phyloP scores from a whole-genome alignment of 768 basidiomycete genomes.

The Lactarius psammicola region DNA sequence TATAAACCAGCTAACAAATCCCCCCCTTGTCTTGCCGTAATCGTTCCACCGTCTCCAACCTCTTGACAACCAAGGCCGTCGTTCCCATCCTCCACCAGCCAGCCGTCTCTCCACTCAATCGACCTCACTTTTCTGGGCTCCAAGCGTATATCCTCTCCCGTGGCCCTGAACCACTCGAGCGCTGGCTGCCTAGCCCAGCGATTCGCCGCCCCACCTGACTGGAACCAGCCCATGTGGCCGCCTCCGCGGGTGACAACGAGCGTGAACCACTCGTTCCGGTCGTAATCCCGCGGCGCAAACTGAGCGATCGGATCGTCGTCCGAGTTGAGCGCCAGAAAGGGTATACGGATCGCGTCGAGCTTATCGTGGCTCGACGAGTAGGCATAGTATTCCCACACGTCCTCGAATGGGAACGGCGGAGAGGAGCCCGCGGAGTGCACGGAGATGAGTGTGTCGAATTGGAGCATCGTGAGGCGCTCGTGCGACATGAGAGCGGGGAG shows the following conservation, averaged over 20 bases:
- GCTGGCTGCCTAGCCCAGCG: slow-evolving; percentile 74
- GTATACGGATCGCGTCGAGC: slow-evolving; percentile 60
- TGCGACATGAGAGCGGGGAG: slow-evolving; percentile 44
- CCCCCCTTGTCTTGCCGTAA: slow-evolving; percentile 3
- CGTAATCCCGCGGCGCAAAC: slow-evolving; percentile 56
- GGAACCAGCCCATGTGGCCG: slow-evolving; percentile 89
- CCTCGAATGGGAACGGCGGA: slow-evolving; percentile 48
- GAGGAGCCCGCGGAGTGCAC: slow-evolving; percentile 62
- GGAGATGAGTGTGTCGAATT: slow-evolving; percentile 64
- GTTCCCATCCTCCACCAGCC: slow-evolving; percentile 49
- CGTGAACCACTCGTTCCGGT: slow-evolving; percentile 51
- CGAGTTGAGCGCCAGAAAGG: slow-evolving; percentile 76
- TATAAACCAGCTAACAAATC: slow-evolving; percentile 17
- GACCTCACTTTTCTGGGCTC: slow-evolving; percentile 36
- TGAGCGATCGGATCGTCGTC: slow-evolving; percentile 81
- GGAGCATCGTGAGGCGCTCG: slow-evolving; percentile 51
- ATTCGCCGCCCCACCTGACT: slow-evolving; percentile 38
- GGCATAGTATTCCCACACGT: slow-evolving; percentile 49
- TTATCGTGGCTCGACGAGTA: slow-evolving; percentile 62
- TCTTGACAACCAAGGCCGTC: slow-evolving; percentile 59
- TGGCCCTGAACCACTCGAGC: slow-evolving; percentile 68
- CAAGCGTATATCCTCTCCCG: slow-evolving; percentile 51
- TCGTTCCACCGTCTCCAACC: slow-evolving; percentile 47
- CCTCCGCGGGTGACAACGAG: slow-evolving; percentile 70
- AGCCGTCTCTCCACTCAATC: slow-evolving; percentile 57